These are phyloP conservation scores for Talaromyces sp. DNA, from an alignment of 2,329 filamentous ascomycete genomes.

Conservation along the genomic window DNA sequence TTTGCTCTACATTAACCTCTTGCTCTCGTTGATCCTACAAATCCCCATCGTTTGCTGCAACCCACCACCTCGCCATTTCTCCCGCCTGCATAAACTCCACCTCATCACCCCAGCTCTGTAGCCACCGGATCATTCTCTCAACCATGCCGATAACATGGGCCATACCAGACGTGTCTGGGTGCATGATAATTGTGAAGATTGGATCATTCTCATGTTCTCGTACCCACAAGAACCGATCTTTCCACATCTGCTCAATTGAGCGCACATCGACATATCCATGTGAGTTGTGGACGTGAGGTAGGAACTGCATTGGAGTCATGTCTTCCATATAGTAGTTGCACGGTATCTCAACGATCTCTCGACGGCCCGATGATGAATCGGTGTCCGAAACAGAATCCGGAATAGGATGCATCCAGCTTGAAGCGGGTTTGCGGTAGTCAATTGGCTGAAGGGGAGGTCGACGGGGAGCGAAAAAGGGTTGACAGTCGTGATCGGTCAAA, in stretches of 20 bases:
- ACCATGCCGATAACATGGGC: constrained; percentile 60
- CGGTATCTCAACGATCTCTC: constrained; percentile 42
- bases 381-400: constrained; percentile 11
- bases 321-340: constrained; percentile 49
- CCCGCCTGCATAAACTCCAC: constrained; percentile 32
- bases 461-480: constrained; percentile 40
- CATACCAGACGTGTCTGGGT: constrained; percentile 60
- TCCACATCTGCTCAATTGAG: constrained; percentile 60
- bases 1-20: background rate
- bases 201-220: constrained; percentile 34
- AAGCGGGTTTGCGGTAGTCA: constrained; percentile 42
- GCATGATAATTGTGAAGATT: constrained; percentile 53
- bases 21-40: background rate
- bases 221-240: constrained; percentile 58
- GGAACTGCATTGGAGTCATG: constrained; percentile 46
- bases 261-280: constrained; percentile 58
- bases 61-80: constrained; percentile 31
- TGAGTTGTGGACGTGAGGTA: constrained; percentile 48
- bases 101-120: constrained; percentile 40
- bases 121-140: constrained; percentile 51
- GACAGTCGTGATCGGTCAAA: constrained; percentile 42
- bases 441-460: constrained; percentile 37
- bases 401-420: constrained; percentile 46
- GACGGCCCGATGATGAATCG: constrained; percentile 18
- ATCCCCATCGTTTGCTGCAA: constrained; percentile 19